A percentile compares a stretch with the other conserved stretches of the same genome.
phyloP scores from a whole-genome alignment of 495 filamentous ascomycete species.

The Filosporella fistucella region DNA sequence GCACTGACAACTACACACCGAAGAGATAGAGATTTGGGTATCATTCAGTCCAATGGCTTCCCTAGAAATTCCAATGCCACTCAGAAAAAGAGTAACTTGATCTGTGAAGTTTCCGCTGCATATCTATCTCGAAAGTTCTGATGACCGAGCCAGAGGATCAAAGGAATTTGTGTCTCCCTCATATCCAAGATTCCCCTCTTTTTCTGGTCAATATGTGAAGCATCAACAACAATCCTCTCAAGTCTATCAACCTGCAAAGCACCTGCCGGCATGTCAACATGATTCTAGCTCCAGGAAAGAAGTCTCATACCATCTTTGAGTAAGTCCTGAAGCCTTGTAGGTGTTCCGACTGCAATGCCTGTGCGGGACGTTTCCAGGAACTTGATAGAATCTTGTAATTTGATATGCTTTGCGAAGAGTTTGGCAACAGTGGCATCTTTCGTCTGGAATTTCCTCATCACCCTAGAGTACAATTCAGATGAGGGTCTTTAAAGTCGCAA shows the following conservation, averaged over 20 bases:
- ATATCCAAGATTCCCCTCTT: conserved; percentile 89
- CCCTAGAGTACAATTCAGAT: conserved; percentile 35
- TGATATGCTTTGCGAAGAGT: conserved; percentile 97
- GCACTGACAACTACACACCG: neutral
- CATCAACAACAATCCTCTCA: conserved; percentile 79
- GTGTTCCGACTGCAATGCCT: conserved; percentile 86
- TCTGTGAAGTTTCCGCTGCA: conserved; percentile 37
- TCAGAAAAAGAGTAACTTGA: conserved; percentile 54
- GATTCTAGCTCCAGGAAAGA: neutral
- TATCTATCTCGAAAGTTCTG: conserved; percentile 68
- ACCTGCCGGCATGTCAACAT: conserved; percentile 32
- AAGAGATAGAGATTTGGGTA: neutral
- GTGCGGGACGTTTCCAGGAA: conserved; percentile 67
- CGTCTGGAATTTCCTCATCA: conserved; percentile 69
- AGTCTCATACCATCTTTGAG: conserved; percentile 63
- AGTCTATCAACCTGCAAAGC: conserved; percentile 63
- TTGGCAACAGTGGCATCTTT: conserved; percentile 79
- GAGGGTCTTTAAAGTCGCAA: neutral
- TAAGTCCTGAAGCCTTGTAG: conserved; percentile 72
- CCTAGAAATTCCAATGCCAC: neutral
- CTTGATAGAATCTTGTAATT: conserved; percentile 78
- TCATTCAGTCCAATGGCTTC: neutral
- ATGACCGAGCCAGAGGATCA: conserved; percentile 63
- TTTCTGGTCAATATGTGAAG: conserved; percentile 87
- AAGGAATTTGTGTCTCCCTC: conserved; percentile 77